These are phyloP conservation scores for Aspergillus sp. DNA, from an alignment of 2,329 filamentous ascomycete genomes.

Conservation along the genomic window DNA sequence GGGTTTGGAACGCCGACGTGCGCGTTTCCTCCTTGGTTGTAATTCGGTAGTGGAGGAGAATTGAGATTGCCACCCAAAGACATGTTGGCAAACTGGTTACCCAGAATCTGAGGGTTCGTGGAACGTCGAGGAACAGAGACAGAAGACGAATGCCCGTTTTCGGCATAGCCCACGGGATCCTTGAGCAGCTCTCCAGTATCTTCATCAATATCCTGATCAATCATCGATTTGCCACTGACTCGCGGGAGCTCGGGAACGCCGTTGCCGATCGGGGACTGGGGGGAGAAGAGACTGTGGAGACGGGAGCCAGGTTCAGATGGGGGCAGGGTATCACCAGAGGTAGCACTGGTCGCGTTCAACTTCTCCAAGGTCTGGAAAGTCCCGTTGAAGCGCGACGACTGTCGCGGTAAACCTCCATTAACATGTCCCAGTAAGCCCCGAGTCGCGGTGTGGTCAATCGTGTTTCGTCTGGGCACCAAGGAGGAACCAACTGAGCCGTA, in stretches of 20 bases:
- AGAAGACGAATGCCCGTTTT: conserved; percentile 61
- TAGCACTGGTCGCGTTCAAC: conserved; percentile 54
- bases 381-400: conserved; percentile 62
- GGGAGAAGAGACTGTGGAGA: conserved; percentile 61
- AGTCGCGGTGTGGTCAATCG: conserved; percentile 53
- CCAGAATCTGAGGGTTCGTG: conserved; percentile 71
- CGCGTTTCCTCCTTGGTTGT: conserved; percentile 52
- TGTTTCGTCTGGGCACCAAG: conserved; percentile 49
- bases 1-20: conserved; percentile 55
- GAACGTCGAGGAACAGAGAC: conserved; percentile 58
- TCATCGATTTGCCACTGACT: conserved; percentile 63
- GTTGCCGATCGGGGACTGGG: conserved; percentile 61
- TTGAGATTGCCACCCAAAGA: conserved; percentile 69
- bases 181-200: conserved; percentile 64
- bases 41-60: conserved; percentile 59
- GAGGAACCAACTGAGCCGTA: conserved; percentile 42
- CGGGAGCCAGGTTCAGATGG: conserved; percentile 50
- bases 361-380: conserved; percentile 63
- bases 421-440: conserved; percentile 37
- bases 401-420: conserved; percentile 50
- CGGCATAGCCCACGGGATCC: conserved; percentile 67
- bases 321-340: conserved; percentile 54
- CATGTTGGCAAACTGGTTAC: conserved; percentile 67
- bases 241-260: conserved; percentile 55
- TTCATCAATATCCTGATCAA: conserved; percentile 65